Conservation (phyloP, 2,329 filamentous ascomycete genomes). For the Arthrobotrys musiformis region DNA sequence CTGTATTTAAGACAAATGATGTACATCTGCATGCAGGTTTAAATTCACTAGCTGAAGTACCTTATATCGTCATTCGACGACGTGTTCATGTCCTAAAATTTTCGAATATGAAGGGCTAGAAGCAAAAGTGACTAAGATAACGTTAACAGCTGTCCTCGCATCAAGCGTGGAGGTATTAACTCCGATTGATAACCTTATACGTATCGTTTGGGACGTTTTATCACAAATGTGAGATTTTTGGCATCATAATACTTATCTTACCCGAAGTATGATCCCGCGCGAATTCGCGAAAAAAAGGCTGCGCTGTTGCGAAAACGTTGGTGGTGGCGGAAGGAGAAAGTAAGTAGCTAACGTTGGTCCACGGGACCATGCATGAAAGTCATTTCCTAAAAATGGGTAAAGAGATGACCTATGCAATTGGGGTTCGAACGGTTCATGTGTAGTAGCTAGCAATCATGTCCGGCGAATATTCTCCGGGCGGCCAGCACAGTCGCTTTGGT, state of each 20-base stretch:
- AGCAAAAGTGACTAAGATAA: neutral
- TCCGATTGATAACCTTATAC: neutral
- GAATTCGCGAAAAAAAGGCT: conserved; percentile 5
- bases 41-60: no score
- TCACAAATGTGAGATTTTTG: conserved; percentile 23
- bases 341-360: conserved; percentile 4
- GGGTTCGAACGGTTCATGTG: no score
- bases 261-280: no score
- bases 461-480: neutral
- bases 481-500: no score
- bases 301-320: neutral
- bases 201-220: conserved; percentile 4
- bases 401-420: neutral
- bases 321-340: conserved; percentile 3
- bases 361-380: conserved; percentile 46
- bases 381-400: conserved; percentile 35
- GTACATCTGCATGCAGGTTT: conserved; percentile 21
- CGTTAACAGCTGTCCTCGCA: neutral
- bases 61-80: no score
- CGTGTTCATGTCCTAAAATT: no score
- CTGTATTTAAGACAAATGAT: conserved; percentile 16
- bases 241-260: neutral
- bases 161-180: neutral
- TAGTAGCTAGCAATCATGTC: no score
- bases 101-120: no score